These are phyloP conservation scores for Suillus luteus DNA, from an alignment of 768 basidiomycete species.

Conservation along the genomic window DNA sequence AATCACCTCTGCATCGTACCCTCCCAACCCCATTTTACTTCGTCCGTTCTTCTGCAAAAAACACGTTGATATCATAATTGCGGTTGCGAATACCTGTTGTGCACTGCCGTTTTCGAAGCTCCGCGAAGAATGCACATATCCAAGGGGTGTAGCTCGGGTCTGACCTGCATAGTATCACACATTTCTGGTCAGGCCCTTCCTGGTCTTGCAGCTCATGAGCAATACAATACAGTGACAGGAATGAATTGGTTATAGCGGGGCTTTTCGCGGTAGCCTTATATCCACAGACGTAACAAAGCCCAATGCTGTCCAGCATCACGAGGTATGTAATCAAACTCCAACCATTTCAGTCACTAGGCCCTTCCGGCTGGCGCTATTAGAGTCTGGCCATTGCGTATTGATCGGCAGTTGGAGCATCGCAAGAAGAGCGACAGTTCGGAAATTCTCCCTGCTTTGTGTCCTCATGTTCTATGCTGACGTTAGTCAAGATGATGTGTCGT, in stretches of 20 bases:
- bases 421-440: not conserved
- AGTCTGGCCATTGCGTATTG: not conserved
- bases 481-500: not conserved
- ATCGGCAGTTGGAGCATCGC: not conserved
- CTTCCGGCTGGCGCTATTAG: not conserved
- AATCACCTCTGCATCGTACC: not conserved
- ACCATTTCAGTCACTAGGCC: not conserved
- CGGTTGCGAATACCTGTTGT: not conserved
- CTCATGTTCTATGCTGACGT: not conserved
- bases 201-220: not conserved
- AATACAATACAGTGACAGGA: not conserved
- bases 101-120: not conserved
- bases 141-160: not conserved
- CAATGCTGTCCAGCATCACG: not conserved
- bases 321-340: not conserved
- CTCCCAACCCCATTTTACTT: not conserved
- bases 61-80: not conserved
- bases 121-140: not conserved
- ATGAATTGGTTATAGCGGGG: not conserved
- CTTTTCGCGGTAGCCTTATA: not conserved
- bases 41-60: not conserved
- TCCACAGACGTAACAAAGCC: slow-evolving; percentile 1
- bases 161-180: not conserved
- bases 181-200: not conserved
- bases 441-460: not conserved